Conservation (phyloP, 106 monocot genomes). For the Agapanthus africanus region DNA sequence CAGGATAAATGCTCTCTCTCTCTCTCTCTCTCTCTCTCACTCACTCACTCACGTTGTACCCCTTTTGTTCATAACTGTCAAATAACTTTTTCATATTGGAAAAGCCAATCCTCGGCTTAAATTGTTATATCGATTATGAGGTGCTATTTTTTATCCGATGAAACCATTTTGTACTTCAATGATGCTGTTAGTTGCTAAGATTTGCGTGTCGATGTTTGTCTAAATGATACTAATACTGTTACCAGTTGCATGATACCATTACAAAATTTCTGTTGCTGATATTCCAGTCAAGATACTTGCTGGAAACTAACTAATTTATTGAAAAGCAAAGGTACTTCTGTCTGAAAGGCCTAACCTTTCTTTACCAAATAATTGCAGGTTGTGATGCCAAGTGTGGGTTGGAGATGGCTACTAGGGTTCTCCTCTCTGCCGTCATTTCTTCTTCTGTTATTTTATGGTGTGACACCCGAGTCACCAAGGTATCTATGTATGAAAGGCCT, state of each 20-base stretch:
- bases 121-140: too few relatives aligned
- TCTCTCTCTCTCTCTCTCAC: too few relatives aligned
- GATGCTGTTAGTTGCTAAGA: not conserved
- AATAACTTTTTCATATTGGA: too few relatives aligned
- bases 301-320: constrained; percentile 6
- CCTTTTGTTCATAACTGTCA: too few relatives aligned
- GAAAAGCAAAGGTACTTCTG: too few relatives aligned
- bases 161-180: too few relatives aligned
- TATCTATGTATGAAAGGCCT: constrained; percentile 84
- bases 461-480: constrained; percentile 78
- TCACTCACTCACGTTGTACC: too few relatives aligned
- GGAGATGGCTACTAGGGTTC: constrained; percentile 77
- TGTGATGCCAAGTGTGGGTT: constrained; percentile 69
- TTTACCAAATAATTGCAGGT: constrained; percentile 31
- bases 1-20: too few relatives aligned
- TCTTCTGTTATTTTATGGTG: constrained; percentile 61
- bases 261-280: not conserved
- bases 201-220: not conserved
- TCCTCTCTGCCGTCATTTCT: constrained; percentile 83
- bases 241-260: not conserved
- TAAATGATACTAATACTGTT: not conserved
- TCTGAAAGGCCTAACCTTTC: too few relatives aligned
- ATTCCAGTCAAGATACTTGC: not conserved
- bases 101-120: too few relatives aligned
- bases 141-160: too few relatives aligned